Conservation (phyloP, 1,284 basidiomycete genomes). For the Fomitopsis schrenkii region DNA sequence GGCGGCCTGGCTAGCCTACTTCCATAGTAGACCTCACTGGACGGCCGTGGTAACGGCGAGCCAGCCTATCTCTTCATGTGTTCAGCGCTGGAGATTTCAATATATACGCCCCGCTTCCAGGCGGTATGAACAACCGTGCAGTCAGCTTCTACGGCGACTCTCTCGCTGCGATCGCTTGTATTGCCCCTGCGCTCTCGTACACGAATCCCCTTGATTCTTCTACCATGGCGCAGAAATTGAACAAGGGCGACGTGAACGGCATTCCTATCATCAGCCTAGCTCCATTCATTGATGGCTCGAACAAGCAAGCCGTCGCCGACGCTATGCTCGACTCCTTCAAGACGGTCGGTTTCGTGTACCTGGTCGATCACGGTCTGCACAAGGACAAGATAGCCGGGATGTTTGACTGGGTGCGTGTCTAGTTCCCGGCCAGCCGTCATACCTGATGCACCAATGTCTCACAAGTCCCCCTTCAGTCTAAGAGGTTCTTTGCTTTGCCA, state of each 20-base stretch:
- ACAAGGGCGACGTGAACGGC: constrained; percentile 16
- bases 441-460: not conserved
- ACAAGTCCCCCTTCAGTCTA: constrained; percentile 32
- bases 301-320: constrained; percentile 25
- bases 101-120: not conserved
- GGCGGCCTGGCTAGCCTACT: too few relatives aligned
- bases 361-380: constrained; percentile 37
- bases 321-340: constrained; percentile 30
- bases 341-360: constrained; percentile 38
- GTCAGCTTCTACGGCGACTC: not conserved
- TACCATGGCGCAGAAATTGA: not conserved
- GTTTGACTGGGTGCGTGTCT: constrained; percentile 43
- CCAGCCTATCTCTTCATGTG: too few relatives aligned
- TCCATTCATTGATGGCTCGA: constrained; percentile 25
- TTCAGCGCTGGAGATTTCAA: too few relatives aligned
- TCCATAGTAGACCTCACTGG: too few relatives aligned
- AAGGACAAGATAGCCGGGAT: constrained; percentile 43
- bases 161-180: too few relatives aligned
- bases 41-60: too few relatives aligned
- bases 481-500: constrained; percentile 48
- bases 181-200: too few relatives aligned
- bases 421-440: not conserved
- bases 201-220: not conserved
- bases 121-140: not conserved
- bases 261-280: constrained; percentile 28